phyloP scores from a whole-genome alignment of 164 flowering plant species.

The Protea cynaroides region DNA sequence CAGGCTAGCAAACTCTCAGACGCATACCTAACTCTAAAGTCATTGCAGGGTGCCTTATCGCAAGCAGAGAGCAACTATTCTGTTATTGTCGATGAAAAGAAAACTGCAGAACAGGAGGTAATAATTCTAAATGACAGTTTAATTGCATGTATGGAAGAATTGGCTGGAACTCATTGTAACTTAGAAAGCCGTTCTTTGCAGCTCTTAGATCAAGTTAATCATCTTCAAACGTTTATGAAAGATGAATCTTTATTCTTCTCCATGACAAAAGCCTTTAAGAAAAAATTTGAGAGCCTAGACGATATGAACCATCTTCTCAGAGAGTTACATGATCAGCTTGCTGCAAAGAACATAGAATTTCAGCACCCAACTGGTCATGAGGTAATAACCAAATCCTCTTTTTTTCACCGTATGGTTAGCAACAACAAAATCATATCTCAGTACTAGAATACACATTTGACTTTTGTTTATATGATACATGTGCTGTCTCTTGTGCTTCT shows the following conservation, averaged over 20 bases:
- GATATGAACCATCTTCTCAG: slow-evolving; percentile 43
- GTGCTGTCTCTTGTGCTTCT: background rate
- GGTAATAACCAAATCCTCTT: slow-evolving; percentile 29
- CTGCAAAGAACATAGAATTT: slow-evolving; percentile 20
- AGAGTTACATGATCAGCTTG: slow-evolving; percentile 29
- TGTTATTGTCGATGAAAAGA: slow-evolving; percentile 36
- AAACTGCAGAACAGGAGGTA: slow-evolving; percentile 34
- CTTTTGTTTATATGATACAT: background rate
- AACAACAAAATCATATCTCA: background rate
- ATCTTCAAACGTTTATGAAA: slow-evolving; percentile 44
- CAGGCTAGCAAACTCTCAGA: slow-evolving; percentile 37
- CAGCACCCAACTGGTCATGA: slow-evolving; percentile 23
- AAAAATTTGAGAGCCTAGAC: slow-evolving; percentile 47
- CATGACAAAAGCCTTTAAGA: slow-evolving; percentile 35
- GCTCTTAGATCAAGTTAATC: slow-evolving; percentile 41
- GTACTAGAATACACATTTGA: background rate
- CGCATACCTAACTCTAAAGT: slow-evolving; percentile 35
- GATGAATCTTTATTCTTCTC: slow-evolving; percentile 38
- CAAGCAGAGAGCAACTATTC: slow-evolving; percentile 43
- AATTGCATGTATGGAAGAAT: slow-evolving; percentile 35
- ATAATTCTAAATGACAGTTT: slow-evolving; percentile 18
- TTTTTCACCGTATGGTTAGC: background rate
- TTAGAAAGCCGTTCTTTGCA: slow-evolving; percentile 50
- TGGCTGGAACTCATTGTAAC: slow-evolving; percentile 57
- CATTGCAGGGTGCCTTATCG: slow-evolving; percentile 44